phyloP scores from a whole-genome alignment of 116 monocot species.

The Cymodocea nodosa region DNA sequence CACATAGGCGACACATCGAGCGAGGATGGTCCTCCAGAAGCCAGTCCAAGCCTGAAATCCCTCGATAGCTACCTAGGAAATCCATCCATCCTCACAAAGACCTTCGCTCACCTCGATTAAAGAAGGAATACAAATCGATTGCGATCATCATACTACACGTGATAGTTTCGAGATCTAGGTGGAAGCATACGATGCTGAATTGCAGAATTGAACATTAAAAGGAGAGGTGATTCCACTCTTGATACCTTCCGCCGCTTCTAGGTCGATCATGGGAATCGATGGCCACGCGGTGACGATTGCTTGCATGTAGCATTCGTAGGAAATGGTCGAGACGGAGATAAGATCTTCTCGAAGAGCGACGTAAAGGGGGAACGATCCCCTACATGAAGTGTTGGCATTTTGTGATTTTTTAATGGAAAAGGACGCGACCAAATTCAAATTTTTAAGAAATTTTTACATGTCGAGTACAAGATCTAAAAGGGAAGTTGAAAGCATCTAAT shows the following conservation, averaged over 20 bases:
- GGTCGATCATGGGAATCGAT: background rate
- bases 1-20: constrained; percentile 20
- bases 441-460: too few species aligned
- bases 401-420: too few species aligned
- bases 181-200: background rate
- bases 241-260: background rate
- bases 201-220: background rate
- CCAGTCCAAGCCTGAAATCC: constrained; percentile 51
- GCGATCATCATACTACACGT: background rate
- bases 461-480: too few species aligned
- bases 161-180: background rate
- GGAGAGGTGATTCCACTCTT: background rate
- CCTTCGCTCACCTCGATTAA: background rate
- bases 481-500: too few species aligned
- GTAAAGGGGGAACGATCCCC: too few species aligned
- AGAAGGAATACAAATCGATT: background rate
- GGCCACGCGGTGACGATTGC: background rate
- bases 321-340: background rate
- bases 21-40: constrained; percentile 19
- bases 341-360: too few species aligned
- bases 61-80: constrained; percentile 43
- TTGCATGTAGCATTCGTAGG: background rate
- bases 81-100: constrained; percentile 36
- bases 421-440: too few species aligned
- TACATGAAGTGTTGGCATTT: too few species aligned